Base-by-base conservation (phyloP, 1,284 basidiomycete genomes). In the Acaromyces ingoldii region DNA sequence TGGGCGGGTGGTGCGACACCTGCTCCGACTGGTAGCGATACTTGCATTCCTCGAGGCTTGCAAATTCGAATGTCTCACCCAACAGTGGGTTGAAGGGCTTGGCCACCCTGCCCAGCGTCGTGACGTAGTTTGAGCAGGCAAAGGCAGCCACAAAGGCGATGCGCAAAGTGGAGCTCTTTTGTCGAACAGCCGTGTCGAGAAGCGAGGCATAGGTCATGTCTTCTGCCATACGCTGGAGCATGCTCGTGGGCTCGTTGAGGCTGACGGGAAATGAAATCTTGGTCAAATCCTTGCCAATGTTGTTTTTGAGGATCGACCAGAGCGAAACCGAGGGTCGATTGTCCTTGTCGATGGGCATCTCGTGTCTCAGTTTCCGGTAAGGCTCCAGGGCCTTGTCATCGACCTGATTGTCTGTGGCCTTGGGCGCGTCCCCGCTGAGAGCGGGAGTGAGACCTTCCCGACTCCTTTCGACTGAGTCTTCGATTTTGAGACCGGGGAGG, bases 71-170 rank as follows among this genome's bases (percentile, higher is more conserved):
- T 1, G 91, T 93, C 78, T 98, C 92, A 54, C 82, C 80, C 72
- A 85, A 72, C 47, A 78, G 62, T 6, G 76, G 78, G 62, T 72
- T 75, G 62, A 76, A 71, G 2, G 68, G 70, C 57, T 74, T 74
- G 38, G 74, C 72, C 40, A 75, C 60, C 28, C 74, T 63, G 3
- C 75, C 77, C 62, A 95, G 90, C 0, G 93, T 97, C 25, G 89
- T 91, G 10, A 89, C 91, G 78, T 98, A 97, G 78, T 97, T 97
- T 36, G 88, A 90, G 89, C 95, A 95, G 1, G 91, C 93, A 76
- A 97, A 98, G 0, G 91, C 93, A 10, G 88, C 91, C 3, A 98
- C 91, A 70, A 86, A 98, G 0, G 91, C 91, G 53, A 96, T 84
- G 6, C 93, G 84, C 53, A 85, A 83, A 42, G 87, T 82, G 5